A percentile compares a stretch with the other conserved stretches of the same genome.
These are phyloP conservation scores for Diaporthe humulicola DNA, from an alignment of 2,329 filamentous ascomycete species.

Conservation along the genomic window DNA sequence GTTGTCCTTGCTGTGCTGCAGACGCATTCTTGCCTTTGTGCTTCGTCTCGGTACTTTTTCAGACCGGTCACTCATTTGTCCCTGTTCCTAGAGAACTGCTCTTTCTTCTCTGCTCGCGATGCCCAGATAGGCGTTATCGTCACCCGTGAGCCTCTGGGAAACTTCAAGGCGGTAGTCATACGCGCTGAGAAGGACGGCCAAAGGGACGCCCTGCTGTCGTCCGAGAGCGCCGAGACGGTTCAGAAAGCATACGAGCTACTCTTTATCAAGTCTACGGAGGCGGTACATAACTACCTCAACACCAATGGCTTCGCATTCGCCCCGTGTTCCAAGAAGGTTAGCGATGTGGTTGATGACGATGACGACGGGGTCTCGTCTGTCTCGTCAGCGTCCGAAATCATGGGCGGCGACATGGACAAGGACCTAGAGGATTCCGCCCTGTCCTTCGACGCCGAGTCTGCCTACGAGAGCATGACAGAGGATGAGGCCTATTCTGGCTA, in stretches of 20 bases:
- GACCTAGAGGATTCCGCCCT: constrained; percentile 30
- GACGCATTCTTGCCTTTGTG: neutral
- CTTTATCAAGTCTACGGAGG: constrained; percentile 55
- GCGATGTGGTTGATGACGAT: constrained; percentile 25
- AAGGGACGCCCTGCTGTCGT: constrained; percentile 46
- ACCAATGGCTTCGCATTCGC: constrained; percentile 50
- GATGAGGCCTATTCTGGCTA: constrained; percentile 19
- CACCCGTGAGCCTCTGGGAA: constrained; percentile 45
- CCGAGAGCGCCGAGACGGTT: constrained; percentile 48
- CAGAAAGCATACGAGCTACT: constrained; percentile 53
- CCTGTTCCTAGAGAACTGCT: constrained; percentile 46
- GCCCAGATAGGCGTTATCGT: constrained; percentile 43
- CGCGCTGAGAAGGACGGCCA: constrained; percentile 44
- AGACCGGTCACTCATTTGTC: neutral
- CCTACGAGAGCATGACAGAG: constrained; percentile 38
- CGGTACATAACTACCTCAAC: constrained; percentile 50
- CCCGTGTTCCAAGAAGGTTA: constrained; percentile 35
- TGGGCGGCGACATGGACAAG: constrained; percentile 28
- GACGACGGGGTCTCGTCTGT: constrained; percentile 37
- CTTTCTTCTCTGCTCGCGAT: constrained; percentile 44
- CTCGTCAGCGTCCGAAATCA: constrained; percentile 10
- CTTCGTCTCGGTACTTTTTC: constrained; percentile 1
- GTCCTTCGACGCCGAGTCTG: constrained; percentile 36
- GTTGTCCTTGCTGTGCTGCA: neutral
- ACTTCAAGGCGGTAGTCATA: constrained; percentile 46